These are phyloP conservation scores for Citrus hindsii DNA, from an alignment of 345 rosid species.

Conservation along the genomic window DNA sequence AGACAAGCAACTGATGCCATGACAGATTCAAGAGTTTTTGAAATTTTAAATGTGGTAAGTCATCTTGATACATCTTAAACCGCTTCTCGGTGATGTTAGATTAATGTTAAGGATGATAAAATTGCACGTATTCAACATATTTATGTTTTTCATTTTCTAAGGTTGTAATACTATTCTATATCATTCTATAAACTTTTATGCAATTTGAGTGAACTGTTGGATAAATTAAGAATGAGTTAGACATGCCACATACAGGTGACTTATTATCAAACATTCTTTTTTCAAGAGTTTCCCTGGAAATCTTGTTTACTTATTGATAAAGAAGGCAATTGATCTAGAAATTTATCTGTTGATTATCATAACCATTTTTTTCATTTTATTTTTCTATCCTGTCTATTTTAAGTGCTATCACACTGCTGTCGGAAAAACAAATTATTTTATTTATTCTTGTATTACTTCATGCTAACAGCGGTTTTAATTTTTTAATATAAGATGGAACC, in stretches of 20 bases:
- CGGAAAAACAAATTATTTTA: not conserved
- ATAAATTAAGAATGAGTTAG: not conserved
- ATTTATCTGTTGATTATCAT: not conserved
- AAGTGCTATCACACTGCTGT: not conserved
- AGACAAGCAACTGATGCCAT: conserved; percentile 76
- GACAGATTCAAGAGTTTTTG: conserved; percentile 74
- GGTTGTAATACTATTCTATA: not conserved
- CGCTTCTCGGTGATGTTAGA: not conserved
- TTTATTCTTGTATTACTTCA: not conserved
- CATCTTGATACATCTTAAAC: not conserved
- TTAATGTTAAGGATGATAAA: not conserved
- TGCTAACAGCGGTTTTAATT: conserved; percentile 2
- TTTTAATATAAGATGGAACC: conserved; percentile 61
- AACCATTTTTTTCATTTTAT: not conserved
- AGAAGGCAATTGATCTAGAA: not conserved
- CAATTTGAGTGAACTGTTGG: not conserved
- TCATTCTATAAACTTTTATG: not conserved
- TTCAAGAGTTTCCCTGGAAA: not conserved
- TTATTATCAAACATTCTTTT: not conserved
- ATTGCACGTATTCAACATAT: not conserved
- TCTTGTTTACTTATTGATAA: not conserved
- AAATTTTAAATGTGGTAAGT: conserved; percentile 66
- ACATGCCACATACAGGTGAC: not conserved
- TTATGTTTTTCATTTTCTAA: not conserved
- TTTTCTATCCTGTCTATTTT: not conserved